Conservation (phyloP, 768 basidiomycete genomes). For the Pholiota molesta region DNA sequence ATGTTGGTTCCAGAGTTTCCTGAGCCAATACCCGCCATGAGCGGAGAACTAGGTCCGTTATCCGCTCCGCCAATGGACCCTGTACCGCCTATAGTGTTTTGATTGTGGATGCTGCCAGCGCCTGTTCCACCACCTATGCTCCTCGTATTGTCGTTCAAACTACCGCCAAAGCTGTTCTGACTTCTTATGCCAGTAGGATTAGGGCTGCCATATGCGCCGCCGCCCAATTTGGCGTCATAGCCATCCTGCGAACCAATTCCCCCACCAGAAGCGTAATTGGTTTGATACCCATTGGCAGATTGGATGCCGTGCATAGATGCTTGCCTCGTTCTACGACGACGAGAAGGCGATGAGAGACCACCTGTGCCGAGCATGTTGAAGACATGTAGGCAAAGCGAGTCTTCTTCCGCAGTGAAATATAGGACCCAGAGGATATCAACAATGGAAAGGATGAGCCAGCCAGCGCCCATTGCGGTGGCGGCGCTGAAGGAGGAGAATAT, state of each 20-base stretch:
- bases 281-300: constrained; percentile 62
- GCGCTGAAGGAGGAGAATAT: constrained; percentile 59
- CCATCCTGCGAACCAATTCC: constrained; percentile 71
- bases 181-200: constrained; percentile 50
- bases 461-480: constrained; percentile 84
- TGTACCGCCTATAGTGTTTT: constrained; percentile 38
- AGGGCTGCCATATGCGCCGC: constrained; percentile 48
- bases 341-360: constrained; percentile 79
- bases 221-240: constrained; percentile 68
- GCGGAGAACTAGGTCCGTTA: constrained; percentile 61
- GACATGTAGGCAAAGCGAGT: constrained; percentile 80
- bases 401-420: constrained; percentile 97
- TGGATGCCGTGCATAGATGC: constrained; percentile 66
- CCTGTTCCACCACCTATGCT: constrained; percentile 41
- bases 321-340: constrained; percentile 74
- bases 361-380: constrained; percentile 90
- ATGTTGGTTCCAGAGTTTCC: constrained; percentile 40
- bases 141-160: constrained; percentile 40
- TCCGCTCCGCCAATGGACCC: constrained; percentile 49
- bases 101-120: constrained; percentile 60
- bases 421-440: constrained; percentile 96
- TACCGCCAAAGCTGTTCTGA: constrained; percentile 58
- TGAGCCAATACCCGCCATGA: constrained; percentile 69
- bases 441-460: constrained; percentile 91
- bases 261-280: constrained; percentile 65